Base-by-base conservation (phyloP, 2,329 filamentous ascomycete species). In the Xylaria polymorpha region DNA sequence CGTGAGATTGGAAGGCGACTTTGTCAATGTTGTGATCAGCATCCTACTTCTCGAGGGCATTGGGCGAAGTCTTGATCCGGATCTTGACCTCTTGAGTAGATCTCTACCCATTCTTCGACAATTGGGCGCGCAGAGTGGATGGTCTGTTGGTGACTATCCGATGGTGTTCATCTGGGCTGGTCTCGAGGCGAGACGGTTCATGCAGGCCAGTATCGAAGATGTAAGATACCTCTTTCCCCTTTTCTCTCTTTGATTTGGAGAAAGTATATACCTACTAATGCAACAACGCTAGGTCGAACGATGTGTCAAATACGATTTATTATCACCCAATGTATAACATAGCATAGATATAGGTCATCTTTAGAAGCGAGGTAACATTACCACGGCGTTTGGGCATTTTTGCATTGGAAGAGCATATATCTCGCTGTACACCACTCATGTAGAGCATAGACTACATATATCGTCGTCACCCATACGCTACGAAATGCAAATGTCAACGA, bases 1-100 rank as follows among this genome's bases (percentile, higher is more conserved):
- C 78, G 96, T 99, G 4, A 88, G 96, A 9, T 87, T 99, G 60
- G 96, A 99, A 80, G 96, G 96, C 9, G 96, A 99, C 79, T 99
- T 98, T 78, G 94, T 99, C 78, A 99, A 99, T 77, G 96, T 99
- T 4, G 95, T 99, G 37, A 91, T 99, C 67, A 97, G 94, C 68
- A 98, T 98, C 62, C 83, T 99, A 41, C 85, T 99, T 1, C 85
- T 99, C 1, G 96, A 99, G 79, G 96, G 96, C 7, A 99, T 98
- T 76, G 96, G 96, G 0, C 88, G 96, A 70, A 93, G 86, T 68
- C 82, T 99, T 18, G 91, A 98, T 79, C 95, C 96, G 0, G 86
- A 95, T 62, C 84, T 98, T 56, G 96, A 99, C 81, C 84, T 99
- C 14, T 91, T 99, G 72, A 86, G 84, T 77, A 94, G 93, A 77